Evolutionary conservation across 148 eudicot genomes (phyloP).

Genomic region (Linanthus parryae): DNA sequence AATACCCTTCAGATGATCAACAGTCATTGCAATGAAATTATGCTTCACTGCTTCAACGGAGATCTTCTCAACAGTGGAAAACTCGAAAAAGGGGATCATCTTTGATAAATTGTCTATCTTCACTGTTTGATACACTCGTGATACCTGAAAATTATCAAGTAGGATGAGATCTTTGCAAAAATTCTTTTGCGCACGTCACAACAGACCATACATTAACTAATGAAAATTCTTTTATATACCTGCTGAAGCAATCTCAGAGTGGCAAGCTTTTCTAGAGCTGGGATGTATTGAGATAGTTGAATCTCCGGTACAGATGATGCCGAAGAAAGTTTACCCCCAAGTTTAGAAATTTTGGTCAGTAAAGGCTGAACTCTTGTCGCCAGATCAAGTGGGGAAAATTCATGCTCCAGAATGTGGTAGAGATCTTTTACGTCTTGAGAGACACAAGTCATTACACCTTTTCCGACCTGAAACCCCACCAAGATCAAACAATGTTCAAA

Average conservation of each 20-base stretch:
- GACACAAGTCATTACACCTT: constrained; percentile 83
- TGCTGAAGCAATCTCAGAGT: constrained; percentile 79
- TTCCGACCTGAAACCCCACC: constrained; percentile 59
- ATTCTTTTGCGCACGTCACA: neutral
- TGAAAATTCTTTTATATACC: too few relatives aligned
- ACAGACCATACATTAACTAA: constrained; percentile 1
- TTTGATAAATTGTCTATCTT: constrained; percentile 51
- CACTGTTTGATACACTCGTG: constrained; percentile 73
- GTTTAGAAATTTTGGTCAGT: constrained; percentile 58
- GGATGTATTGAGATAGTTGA: constrained; percentile 63
- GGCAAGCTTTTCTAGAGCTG: constrained; percentile 66
- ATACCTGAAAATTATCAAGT: constrained; percentile 35
- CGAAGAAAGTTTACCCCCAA: constrained; percentile 75
- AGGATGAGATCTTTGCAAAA: neutral
- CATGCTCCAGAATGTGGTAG: constrained; percentile 70
- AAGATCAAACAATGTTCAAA: too few relatives aligned
- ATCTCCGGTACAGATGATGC: constrained; percentile 87
- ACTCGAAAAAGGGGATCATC: constrained; percentile 73
- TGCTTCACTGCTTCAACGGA: constrained; percentile 87
- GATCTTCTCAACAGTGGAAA: constrained; percentile 64
- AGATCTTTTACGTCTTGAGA: constrained; percentile 86
- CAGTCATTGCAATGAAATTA: constrained; percentile 70
- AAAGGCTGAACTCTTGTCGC: constrained; percentile 59
- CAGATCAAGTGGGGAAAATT: constrained; percentile 61
- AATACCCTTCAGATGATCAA: constrained; percentile 73